phyloP scores from a whole-genome alignment of 2,329 filamentous ascomycete genomes.

The Colletotrichum falcatum region DNA sequence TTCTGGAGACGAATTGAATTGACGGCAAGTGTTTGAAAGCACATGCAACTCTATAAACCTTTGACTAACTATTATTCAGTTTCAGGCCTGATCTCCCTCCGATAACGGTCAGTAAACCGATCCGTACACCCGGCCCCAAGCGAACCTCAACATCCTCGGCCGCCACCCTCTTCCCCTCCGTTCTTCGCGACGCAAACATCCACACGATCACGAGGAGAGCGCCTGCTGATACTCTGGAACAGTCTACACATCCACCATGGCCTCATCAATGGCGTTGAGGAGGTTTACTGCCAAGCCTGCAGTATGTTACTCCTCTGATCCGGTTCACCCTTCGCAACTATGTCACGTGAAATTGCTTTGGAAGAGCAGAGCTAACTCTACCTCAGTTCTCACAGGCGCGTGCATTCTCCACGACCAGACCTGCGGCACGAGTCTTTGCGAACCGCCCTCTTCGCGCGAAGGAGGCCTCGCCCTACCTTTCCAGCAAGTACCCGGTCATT shows the following conservation, averaged over 20 bases:
- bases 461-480: slow-evolving; percentile 89
- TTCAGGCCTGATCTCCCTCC: slow-evolving; percentile 20
- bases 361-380: slow-evolving; percentile 12
- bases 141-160: slow-evolving; percentile 12
- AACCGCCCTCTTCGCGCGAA: slow-evolving; percentile 90
- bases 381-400: slow-evolving; percentile 76
- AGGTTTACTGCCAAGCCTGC: slow-evolving; percentile 67
- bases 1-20: slow-evolving; percentile 34
- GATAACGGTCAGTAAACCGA: slow-evolving; percentile 31
- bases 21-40: slow-evolving; percentile 11
- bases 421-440: slow-evolving; percentile 86
- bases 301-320: slow-evolving; percentile 57
- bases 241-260: slow-evolving; percentile 56
- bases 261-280: slow-evolving; percentile 74
- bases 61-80: background rate
- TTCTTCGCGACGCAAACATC: background rate
- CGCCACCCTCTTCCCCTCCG: slow-evolving; percentile 5
- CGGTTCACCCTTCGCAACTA: slow-evolving; percentile 22
- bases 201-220: background rate
- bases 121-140: background rate
- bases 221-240: slow-evolving; percentile 11
- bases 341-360: background rate
- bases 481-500: slow-evolving; percentile 93
- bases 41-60: background rate
- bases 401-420: slow-evolving; percentile 88